Conservation (phyloP, 495 filamentous ascomycete genomes). For the Rhizodiscina lignyota region DNA sequence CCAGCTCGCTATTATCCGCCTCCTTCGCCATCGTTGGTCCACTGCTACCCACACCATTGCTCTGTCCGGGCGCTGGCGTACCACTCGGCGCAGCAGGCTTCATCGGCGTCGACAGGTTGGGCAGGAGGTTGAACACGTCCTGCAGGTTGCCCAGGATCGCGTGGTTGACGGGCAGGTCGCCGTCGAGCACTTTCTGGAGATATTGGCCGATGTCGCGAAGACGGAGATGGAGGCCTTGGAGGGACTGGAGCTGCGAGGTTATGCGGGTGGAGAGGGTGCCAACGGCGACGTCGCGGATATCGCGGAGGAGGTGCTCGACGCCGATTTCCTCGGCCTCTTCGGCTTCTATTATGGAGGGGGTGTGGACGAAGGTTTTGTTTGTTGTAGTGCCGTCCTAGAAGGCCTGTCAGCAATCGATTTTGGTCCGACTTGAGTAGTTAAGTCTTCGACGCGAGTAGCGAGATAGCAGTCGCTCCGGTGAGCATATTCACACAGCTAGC, state of each 20-base stretch:
- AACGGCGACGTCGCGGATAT: conserved; percentile 95
- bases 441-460: too few species aligned
- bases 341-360: conserved; percentile 96
- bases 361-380: conserved; percentile 94
- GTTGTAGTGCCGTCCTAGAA: conserved; percentile 90
- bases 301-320: conserved; percentile 91
- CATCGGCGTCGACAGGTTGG: conserved; percentile 81
- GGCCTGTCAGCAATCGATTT: conserved; percentile 8
- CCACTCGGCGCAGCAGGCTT: conserved; percentile 23
- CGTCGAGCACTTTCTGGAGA: conserved; percentile 86
- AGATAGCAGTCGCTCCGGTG: neutral
- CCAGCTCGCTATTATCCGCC: conserved; percentile 72
- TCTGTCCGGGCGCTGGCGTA: conserved; percentile 15
- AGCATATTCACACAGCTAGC: neutral
- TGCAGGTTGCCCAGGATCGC: conserved; percentile 94
- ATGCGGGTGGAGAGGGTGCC: conserved; percentile 96
- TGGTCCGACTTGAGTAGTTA: neutral
- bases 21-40: conserved; percentile 34
- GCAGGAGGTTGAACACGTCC: conserved; percentile 96
- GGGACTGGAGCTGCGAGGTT: conserved; percentile 91
- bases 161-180: conserved; percentile 88
- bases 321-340: conserved; percentile 98
- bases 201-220: conserved; percentile 91
- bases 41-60: too few species aligned
- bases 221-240: conserved; percentile 90